Conservation (phyloP, 2,329 filamentous ascomycete genomes). For the Penicillium sp. region DNA sequence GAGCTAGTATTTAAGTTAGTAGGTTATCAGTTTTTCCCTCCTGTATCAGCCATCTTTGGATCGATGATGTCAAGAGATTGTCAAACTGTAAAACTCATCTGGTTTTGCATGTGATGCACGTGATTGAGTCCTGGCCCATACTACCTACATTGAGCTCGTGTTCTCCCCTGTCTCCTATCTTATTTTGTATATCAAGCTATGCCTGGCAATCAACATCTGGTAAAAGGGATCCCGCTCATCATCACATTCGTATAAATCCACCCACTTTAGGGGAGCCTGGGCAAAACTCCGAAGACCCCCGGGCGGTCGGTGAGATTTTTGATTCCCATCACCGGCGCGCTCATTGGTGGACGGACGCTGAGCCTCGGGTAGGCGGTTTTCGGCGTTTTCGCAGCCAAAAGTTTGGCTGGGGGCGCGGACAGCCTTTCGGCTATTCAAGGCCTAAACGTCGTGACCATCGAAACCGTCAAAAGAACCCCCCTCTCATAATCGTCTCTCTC, state of each 20-base stretch:
- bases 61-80: slow-evolving; percentile 16
- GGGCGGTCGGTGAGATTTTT: slow-evolving; percentile 14
- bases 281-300: slow-evolving; percentile 1
- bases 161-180: not conserved
- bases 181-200: not conserved
- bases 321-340: slow-evolving; percentile 29
- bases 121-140: not conserved
- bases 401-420: slow-evolving; percentile 1
- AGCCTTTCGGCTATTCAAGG: slow-evolving; percentile 32
- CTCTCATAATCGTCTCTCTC: not conserved
- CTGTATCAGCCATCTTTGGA: not conserved
- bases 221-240: not conserved
- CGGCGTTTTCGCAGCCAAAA: slow-evolving; percentile 22
- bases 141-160: not conserved
- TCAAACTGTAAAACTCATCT: not conserved
- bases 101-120: slow-evolving; percentile 4
- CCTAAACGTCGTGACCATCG: slow-evolving; percentile 1
- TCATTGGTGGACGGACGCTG: slow-evolving; percentile 29
- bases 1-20: too few relatives aligned
- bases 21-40: not conserved
- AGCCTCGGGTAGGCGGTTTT: slow-evolving; percentile 30
- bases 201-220: not conserved
- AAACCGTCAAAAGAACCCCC: not conserved
- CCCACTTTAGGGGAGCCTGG: not conserved
- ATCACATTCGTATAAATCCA: not conserved